Evolutionary conservation across 257 asterid genomes (phyloP).

Genomic region (Ajuga chamaepitys): DNA sequence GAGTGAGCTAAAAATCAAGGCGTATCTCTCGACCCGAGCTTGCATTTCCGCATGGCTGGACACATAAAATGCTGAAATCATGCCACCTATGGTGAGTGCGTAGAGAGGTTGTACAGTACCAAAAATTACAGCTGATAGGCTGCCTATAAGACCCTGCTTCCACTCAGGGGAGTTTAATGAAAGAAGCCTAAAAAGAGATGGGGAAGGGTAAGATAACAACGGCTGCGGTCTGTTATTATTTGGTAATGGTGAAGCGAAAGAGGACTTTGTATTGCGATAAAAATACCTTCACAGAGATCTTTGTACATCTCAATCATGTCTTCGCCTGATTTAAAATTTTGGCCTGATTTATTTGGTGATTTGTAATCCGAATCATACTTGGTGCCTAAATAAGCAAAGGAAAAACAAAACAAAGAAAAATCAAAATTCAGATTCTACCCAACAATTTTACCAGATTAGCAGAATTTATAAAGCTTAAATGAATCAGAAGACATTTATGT

Average conservation of each 20-base stretch:
- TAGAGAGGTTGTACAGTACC: conserved; percentile 81
- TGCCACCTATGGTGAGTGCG: conserved; percentile 74
- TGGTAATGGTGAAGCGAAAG: conserved; percentile 42
- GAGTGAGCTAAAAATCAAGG: conserved; percentile 42
- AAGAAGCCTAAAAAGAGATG: conserved; percentile 49
- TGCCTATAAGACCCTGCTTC: conserved; percentile 65
- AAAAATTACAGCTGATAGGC: conserved; percentile 49
- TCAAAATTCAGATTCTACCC: no score
- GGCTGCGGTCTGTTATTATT: background rate
- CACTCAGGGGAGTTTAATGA: conserved; percentile 60
- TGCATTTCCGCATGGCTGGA: conserved; percentile 55
- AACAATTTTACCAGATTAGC: no score
- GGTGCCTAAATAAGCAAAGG: no score
- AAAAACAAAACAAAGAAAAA: no score
- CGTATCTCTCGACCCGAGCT: conserved; percentile 39
- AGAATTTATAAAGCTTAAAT: no score
- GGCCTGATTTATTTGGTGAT: no score
- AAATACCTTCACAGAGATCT: no score
- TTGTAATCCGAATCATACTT: no score
- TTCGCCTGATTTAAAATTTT: no score
- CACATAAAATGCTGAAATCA: conserved; percentile 64
- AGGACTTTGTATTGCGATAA: no score
- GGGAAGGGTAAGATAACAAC: conserved; percentile 36
- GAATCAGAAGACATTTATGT: no score
- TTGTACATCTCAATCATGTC: no score